A percentile compares a stretch with the other conserved stretches of the same genome.
phyloP scores from a whole-genome alignment of 176 grass and related monocot genomes.

The Chrysopogon serrulatus region DNA sequence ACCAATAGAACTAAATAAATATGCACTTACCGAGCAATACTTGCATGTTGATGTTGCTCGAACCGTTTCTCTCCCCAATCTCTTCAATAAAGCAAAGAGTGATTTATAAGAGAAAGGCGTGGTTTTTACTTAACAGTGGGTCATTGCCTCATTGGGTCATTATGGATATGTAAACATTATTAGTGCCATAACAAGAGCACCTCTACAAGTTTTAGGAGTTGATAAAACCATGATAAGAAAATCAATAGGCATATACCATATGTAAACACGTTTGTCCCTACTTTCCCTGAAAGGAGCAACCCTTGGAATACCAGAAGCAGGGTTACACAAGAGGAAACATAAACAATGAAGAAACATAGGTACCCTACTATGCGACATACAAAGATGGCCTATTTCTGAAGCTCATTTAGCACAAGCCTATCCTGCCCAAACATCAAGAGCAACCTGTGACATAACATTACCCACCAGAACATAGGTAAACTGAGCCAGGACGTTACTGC shows the following conservation, averaged over 20 bases:
- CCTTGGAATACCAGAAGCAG: constrained; percentile 1
- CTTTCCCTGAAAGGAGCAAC: not conserved
- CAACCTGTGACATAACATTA: not conserved
- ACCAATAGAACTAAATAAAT: constrained; percentile 17
- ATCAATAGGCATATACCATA: not conserved
- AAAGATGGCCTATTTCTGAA: not conserved
- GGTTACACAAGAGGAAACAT: not conserved
- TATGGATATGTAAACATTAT: not conserved
- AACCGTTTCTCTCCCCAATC: constrained; percentile 16
- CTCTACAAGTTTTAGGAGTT: not conserved
- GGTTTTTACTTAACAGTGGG: not conserved
- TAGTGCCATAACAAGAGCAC: not conserved
- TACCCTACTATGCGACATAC: not conserved
- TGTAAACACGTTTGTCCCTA: not conserved
- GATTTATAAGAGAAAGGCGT: constrained; percentile 31
- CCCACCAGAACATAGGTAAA: not conserved
- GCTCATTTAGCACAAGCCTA: not conserved
- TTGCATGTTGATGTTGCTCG: constrained; percentile 66
- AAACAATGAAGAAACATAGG: not conserved
- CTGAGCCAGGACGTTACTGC: not conserved
- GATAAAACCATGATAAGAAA: not conserved
- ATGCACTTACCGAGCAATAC: constrained; percentile 78
- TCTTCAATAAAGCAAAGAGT: constrained; percentile 39
- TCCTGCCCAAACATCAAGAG: not conserved
- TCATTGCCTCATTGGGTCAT: not conserved